Percentiles rank a stretch among this genome's conserved stretches.
Conservation (phyloP, 495 filamentous ascomycete genomes). For the Ascobolus immersus region DNA sequence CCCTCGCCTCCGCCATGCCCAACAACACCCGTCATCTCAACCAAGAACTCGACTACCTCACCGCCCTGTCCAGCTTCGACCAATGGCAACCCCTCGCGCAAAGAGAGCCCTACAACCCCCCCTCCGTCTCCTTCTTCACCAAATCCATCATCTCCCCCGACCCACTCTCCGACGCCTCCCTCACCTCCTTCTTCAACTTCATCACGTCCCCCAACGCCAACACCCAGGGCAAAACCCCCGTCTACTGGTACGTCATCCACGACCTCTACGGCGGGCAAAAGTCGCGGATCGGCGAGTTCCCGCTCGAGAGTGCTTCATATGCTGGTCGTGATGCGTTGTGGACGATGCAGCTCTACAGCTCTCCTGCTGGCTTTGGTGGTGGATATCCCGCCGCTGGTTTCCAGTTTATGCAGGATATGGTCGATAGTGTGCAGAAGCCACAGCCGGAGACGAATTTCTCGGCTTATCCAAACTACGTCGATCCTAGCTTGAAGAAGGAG, state of each 20-base stretch:
- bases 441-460: conserved; percentile 20
- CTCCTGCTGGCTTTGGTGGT: conserved; percentile 10
- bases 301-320: conserved; percentile 28
- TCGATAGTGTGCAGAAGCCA: conserved; percentile 10
- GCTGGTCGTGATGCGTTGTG: conserved; percentile 31
- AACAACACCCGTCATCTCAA: conserved; percentile 21
- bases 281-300: conserved; percentile 21
- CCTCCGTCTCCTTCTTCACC: conserved; percentile 27
- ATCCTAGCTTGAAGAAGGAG: conserved; percentile 26
- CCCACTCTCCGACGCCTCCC: conserved; percentile 17
- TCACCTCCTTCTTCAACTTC: conserved; percentile 18
- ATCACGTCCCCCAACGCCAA: conserved; percentile 22
- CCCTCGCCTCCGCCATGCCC: conserved; percentile 15
- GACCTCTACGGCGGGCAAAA: conserved; percentile 29
- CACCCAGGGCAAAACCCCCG: conserved; percentile 9
- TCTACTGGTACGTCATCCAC: conserved; percentile 29
- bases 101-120: conserved; percentile 11
- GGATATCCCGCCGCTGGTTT: conserved; percentile 19
- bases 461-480: conserved; percentile 50
- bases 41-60: conserved; percentile 11
- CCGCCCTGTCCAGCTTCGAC: conserved; percentile 13
- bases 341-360: conserved; percentile 31
- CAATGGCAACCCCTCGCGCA: conserved; percentile 13
- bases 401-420: conserved; percentile 23
- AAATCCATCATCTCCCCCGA: conserved; percentile 21